These are phyloP conservation scores for Tuber aestivum DNA, from an alignment of 495 filamentous ascomycete genomes.

Conservation along the genomic window DNA sequence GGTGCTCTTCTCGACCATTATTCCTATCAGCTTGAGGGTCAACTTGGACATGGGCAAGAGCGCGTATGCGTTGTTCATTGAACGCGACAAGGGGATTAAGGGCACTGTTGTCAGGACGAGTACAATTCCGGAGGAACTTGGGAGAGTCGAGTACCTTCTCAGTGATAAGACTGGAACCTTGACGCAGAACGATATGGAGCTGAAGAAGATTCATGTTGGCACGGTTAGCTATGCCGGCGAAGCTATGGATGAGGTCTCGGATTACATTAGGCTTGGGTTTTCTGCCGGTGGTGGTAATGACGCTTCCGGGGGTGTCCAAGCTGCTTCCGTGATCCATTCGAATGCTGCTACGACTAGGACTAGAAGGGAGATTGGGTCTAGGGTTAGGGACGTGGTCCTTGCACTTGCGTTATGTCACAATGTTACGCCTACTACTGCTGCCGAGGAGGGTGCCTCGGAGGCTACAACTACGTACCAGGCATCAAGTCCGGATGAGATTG, in stretches of 20 bases:
- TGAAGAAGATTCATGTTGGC: slow-evolving; percentile 97
- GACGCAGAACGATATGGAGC: slow-evolving; percentile 97
- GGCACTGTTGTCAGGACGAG: slow-evolving; percentile 91
- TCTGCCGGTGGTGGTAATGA: slow-evolving; percentile 44
- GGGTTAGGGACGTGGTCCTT: slow-evolving; percentile 83
- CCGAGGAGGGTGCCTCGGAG: slow-evolving; percentile 67
- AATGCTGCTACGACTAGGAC: slow-evolving; percentile 66
- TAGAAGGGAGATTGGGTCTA: slow-evolving; percentile 82
- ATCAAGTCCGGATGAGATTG: slow-evolving; percentile 95
- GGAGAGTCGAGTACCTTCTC: slow-evolving; percentile 90
- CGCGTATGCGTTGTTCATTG: slow-evolving; percentile 92
- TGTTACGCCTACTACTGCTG: slow-evolving; percentile 85
- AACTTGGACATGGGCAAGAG: slow-evolving; percentile 97
- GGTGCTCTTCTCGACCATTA: slow-evolving; percentile 97
- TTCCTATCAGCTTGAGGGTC: slow-evolving; percentile 91
- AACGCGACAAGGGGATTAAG: slow-evolving; percentile 79
- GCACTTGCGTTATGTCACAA: slow-evolving; percentile 95
- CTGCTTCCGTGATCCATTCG: slow-evolving; percentile 28
- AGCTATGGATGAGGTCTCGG: slow-evolving; percentile 92
- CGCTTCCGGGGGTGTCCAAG: slow-evolving; percentile 43
- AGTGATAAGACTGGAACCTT: slow-evolving; percentile 97
- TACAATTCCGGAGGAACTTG: slow-evolving; percentile 95
- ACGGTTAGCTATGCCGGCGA: slow-evolving; percentile 97
- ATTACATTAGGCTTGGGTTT: slow-evolving; percentile 79
- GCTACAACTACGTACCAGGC: slow-evolving; percentile 79